Conservation (phyloP, 176 grass and related monocot genomes). For the Carex littledalei region DNA sequence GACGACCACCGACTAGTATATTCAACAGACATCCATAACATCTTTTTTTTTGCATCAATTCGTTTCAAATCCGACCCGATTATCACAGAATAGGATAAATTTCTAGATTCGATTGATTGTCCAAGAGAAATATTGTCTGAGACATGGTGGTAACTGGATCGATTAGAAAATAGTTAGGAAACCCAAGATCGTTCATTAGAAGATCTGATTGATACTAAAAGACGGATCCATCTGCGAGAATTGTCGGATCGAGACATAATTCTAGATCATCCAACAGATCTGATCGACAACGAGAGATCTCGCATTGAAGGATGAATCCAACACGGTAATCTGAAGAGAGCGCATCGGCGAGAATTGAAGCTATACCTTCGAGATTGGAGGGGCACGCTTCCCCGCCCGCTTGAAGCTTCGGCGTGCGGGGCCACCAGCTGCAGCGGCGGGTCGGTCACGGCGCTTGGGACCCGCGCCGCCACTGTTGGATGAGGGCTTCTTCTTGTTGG, state of each 20-base stretch:
- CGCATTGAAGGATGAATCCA: not conserved
- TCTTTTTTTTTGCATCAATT: conserved; percentile 26
- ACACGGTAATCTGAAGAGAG: conserved; percentile 1
- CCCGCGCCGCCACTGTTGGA: conserved; percentile 30
- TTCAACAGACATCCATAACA: conserved; percentile 27
- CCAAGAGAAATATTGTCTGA: conserved; percentile 17
- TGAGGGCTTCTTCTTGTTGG: conserved; percentile 81
- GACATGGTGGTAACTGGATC: not conserved
- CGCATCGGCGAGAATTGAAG: conserved; percentile 13
- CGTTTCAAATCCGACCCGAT: conserved; percentile 3
- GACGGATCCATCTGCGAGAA: conserved; percentile 7
- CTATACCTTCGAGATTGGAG: conserved; percentile 83
- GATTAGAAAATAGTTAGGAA: not conserved
- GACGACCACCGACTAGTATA: conserved; percentile 37
- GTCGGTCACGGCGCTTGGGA: conserved; percentile 31
- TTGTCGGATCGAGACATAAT: conserved; percentile 10
- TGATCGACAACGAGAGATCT: conserved; percentile 23
- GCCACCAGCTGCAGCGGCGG: conserved; percentile 29
- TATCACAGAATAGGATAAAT: conserved; percentile 22
- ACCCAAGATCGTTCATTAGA: conserved; percentile 6
- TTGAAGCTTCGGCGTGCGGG: conserved; percentile 59
- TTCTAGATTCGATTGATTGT: not conserved
- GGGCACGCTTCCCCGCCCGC: conserved; percentile 62
- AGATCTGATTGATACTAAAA: conserved; percentile 5
- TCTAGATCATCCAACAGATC: conserved; percentile 26